These are phyloP conservation scores for Tetrastigma voinierianum DNA, from an alignment of 164 flowering plant species.

Conservation along the genomic window DNA sequence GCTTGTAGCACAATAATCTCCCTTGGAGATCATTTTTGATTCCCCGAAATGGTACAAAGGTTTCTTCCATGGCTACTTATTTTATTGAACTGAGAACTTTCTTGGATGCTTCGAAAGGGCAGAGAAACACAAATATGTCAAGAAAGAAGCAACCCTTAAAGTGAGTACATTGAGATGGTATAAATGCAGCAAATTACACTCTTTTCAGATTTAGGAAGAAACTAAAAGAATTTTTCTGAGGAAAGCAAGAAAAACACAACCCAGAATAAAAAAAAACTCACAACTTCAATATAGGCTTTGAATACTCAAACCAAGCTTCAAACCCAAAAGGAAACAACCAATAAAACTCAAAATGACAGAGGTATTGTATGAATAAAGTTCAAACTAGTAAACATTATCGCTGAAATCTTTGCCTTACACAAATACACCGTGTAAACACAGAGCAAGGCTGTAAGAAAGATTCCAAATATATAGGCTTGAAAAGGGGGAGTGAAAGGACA, in stretches of 20 bases:
- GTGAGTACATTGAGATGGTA: too few relatives aligned
- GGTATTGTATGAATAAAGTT: not conserved
- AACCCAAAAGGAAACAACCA: not conserved
- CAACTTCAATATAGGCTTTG: not conserved
- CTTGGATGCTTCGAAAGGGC: not conserved
- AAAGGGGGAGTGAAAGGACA: not conserved
- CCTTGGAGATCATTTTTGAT: slow-evolving; percentile 31
- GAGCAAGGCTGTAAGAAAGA: slow-evolving; percentile 1
- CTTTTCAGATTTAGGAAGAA: too few relatives aligned
- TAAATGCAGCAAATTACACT: too few relatives aligned
- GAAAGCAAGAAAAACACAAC: not conserved
- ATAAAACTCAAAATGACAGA: not conserved
- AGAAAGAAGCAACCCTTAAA: slow-evolving; percentile 1
- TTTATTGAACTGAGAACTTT: not conserved
- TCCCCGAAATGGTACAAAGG: slow-evolving; percentile 34
- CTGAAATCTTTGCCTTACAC: slow-evolving; percentile 12
- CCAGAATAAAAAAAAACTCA: not conserved
- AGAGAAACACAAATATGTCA: not conserved
- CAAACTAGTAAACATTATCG: not conserved
- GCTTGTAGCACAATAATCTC: slow-evolving; percentile 36
- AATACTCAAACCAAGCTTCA: not conserved
- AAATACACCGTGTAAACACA: not conserved
- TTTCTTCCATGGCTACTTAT: slow-evolving; percentile 29
- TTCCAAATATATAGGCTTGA: slow-evolving; percentile 10
- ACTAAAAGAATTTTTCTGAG: not conserved